Conservation (phyloP, 768 basidiomycete genomes). For the Termitomyces sp. region DNA sequence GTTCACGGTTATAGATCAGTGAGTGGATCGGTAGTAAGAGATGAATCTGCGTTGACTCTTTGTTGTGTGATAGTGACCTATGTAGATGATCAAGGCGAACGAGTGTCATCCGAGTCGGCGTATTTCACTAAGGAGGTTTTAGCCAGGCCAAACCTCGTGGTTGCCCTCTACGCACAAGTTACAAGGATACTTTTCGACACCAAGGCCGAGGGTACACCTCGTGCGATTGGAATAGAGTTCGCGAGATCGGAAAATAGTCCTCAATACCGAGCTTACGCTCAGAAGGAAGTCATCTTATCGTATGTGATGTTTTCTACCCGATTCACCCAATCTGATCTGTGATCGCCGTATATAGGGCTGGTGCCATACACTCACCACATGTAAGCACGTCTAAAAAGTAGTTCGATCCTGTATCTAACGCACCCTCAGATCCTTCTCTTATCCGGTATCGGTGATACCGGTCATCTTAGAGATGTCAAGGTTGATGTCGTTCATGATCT, state of each 20-base stretch:
- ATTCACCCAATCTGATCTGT: neutral
- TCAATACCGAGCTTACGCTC: constrained; percentile 40
- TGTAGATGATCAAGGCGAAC: constrained; percentile 43
- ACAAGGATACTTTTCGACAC: constrained; percentile 50
- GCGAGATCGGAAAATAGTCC: constrained; percentile 29
- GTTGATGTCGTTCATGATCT: constrained; percentile 62
- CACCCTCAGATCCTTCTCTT: constrained; percentile 56
- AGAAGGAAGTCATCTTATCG: constrained; percentile 59
- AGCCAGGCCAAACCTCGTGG: constrained; percentile 55
- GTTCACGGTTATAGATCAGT: constrained; percentile 25
- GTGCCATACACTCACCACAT: constrained; percentile 63
- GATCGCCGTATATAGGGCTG: constrained; percentile 38
- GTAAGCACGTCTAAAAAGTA: constrained; percentile 21
- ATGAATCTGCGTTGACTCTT: constrained; percentile 1
- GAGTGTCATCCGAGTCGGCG: constrained; percentile 59
- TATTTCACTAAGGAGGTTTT: constrained; percentile 63
- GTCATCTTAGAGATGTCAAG: constrained; percentile 47
- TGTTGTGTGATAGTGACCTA: constrained; percentile 52
- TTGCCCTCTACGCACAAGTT: constrained; percentile 49
- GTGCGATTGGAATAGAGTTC: constrained; percentile 59
- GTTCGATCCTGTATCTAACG: neutral
- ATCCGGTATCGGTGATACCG: constrained; percentile 73
- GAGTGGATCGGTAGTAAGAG: constrained; percentile 4
- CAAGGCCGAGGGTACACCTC: constrained; percentile 25
- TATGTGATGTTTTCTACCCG: constrained; percentile 16